Percentiles rank a stretch among this genome's conserved stretches.
Evolutionary conservation across 176 grass and related monocot genomes (phyloP).

Genomic region (Zoysia japonica): DNA sequence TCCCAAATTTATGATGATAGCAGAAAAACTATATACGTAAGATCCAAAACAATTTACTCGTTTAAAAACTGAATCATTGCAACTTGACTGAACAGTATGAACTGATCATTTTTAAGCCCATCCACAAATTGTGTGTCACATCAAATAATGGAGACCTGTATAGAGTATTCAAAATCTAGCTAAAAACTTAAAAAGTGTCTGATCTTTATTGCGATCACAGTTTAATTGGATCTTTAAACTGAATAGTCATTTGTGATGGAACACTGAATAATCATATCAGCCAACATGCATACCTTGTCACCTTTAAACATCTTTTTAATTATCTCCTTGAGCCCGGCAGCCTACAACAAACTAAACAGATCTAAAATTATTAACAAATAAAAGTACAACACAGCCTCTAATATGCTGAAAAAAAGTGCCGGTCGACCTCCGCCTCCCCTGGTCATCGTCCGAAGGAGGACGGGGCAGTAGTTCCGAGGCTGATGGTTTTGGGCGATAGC

Average conservation of each 20-base stretch:
- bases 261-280: background rate
- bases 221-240: background rate
- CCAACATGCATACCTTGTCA: constrained; percentile 47
- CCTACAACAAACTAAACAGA: constrained; percentile 43
- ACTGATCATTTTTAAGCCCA: background rate
- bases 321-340: constrained; percentile 72
- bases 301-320: constrained; percentile 82
- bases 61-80: too few species aligned
- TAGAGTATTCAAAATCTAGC: background rate
- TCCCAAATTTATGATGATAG: too few species aligned
- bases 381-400: too few species aligned
- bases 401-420: too few species aligned
- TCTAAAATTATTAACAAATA: background rate
- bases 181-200: background rate
- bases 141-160: background rate
- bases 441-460: too few species aligned
- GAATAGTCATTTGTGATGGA: background rate
- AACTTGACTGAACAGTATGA: background rate
- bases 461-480: too few species aligned
- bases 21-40: too few species aligned
- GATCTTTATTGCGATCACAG: background rate
- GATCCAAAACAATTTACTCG: too few species aligned
- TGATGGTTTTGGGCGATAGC: too few species aligned
- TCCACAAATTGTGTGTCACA: background rate
- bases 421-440: too few species aligned